These are phyloP conservation scores for Colletotrichum musicola DNA, from an alignment of 2,329 filamentous ascomycete species.

Conservation along the genomic window DNA sequence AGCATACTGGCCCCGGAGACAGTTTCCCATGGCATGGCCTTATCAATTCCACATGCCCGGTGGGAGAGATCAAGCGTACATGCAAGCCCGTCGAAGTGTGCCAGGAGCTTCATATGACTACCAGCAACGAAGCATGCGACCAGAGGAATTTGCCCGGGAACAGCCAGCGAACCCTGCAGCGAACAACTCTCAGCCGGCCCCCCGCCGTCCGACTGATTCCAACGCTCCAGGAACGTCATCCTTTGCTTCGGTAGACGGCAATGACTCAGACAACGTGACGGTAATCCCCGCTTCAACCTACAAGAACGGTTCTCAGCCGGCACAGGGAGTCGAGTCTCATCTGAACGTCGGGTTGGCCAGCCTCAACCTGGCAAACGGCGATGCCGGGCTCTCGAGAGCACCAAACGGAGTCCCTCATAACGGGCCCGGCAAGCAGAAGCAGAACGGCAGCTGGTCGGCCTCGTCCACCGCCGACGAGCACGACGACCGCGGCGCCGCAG, in stretches of 20 bases:
- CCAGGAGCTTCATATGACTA: background rate
- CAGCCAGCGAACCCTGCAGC: background rate
- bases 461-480: background rate
- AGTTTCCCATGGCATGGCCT: background rate
- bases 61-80: background rate
- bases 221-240: background rate
- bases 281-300: background rate
- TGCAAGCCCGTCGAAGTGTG: background rate
- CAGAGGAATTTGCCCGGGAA: background rate
- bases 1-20: background rate
- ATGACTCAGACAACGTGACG: background rate
- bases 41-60: background rate
- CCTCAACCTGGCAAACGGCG: background rate
- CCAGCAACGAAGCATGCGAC: background rate
- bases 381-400: background rate
- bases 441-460: background rate
- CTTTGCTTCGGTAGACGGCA: background rate
- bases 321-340: background rate
- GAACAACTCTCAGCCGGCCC: background rate
- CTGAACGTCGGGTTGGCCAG: background rate
- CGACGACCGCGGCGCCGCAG: background rate
- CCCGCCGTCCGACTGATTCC: background rate
- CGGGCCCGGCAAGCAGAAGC: background rate
- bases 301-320: background rate
- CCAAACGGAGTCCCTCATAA: background rate